Conservation (phyloP, 2,329 filamentous ascomycete genomes). For the Claviceps spartinae region DNA sequence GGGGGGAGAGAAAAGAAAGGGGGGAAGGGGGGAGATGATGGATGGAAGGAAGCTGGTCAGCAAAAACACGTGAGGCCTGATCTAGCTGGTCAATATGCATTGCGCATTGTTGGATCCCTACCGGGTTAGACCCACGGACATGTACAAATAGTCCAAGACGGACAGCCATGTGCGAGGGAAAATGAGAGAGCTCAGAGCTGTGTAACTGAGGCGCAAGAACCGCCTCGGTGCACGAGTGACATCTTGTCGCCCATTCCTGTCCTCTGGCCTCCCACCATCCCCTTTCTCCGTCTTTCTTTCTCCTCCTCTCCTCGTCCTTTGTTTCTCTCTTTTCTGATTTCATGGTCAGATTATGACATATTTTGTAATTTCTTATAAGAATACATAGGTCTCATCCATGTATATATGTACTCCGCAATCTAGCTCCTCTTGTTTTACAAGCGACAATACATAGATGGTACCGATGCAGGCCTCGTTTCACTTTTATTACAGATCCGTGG, state of each 20-base stretch:
- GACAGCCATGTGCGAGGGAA: no score
- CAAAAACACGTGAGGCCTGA: no score
- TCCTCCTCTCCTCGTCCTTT: background rate
- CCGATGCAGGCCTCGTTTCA: no score
- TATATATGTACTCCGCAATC: background rate
- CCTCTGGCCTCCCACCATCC: background rate
- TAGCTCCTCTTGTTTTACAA: background rate
- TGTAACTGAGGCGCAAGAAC: no score
- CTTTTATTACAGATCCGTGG: no score
- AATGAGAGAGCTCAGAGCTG: no score
- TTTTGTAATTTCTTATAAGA: background rate
- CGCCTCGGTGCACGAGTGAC: background rate
- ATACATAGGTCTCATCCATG: background rate
- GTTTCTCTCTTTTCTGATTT: background rate
- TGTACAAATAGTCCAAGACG: no score
- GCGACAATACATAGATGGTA: no score
- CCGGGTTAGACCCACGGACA: no score
- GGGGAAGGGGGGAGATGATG: background rate
- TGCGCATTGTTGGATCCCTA: no score
- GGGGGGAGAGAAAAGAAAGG: background rate
- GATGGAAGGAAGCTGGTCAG: no score
- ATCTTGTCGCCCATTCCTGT: background rate
- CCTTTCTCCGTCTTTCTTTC: background rate
- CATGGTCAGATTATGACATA: background rate
- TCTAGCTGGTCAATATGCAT: no score